A percentile compares a stretch with the other conserved stretches of the same genome.
Evolutionary conservation across 1,284 basidiomycete genomes (phyloP).

Genomic region (Leucoagaricus sp.): DNA sequence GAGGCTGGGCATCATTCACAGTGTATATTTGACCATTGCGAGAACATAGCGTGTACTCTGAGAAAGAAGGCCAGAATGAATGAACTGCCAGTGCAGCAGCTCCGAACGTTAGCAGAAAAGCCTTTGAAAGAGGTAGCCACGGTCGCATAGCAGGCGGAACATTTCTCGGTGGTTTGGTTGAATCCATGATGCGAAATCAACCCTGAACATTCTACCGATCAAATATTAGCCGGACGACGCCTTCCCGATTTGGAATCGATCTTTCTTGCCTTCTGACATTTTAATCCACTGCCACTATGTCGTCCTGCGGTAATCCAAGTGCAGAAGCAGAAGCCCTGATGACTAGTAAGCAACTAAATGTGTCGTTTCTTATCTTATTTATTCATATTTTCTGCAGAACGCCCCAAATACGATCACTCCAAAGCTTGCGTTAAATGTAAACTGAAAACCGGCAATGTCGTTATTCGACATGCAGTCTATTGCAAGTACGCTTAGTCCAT

Average conservation of each 20-base stretch:
- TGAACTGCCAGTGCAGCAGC: not conserved
- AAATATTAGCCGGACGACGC: not conserved
- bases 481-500: slow-evolving; percentile 62
- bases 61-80: not conserved
- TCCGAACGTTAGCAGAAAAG: not conserved
- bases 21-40: slow-evolving; percentile 6
- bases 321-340: slow-evolving; percentile 59
- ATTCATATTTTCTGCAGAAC: slow-evolving; percentile 39
- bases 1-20: slow-evolving; percentile 9
- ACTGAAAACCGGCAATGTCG: slow-evolving; percentile 58
- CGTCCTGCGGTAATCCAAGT: slow-evolving; percentile 63
- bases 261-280: not conserved
- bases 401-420: slow-evolving; percentile 63
- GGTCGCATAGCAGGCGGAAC: not conserved
- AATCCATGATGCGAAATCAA: slow-evolving; percentile 5
- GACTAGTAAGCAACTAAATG: slow-evolving; percentile 50
- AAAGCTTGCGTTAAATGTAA: slow-evolving; percentile 74
- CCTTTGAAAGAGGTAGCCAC: not conserved
- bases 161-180: slow-evolving; percentile 3
- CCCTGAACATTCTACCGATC: slow-evolving; percentile 9
- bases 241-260: not conserved
- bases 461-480: slow-evolving; percentile 78
- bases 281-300: slow-evolving; percentile 24
- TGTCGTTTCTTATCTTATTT: not conserved
- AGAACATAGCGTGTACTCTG: slow-evolving; percentile 12